A percentile compares a stretch with the other conserved stretches of the same genome.
Conservation (phyloP, 2,329 filamentous ascomycete species). For the Alternaria gansuensis region DNA sequence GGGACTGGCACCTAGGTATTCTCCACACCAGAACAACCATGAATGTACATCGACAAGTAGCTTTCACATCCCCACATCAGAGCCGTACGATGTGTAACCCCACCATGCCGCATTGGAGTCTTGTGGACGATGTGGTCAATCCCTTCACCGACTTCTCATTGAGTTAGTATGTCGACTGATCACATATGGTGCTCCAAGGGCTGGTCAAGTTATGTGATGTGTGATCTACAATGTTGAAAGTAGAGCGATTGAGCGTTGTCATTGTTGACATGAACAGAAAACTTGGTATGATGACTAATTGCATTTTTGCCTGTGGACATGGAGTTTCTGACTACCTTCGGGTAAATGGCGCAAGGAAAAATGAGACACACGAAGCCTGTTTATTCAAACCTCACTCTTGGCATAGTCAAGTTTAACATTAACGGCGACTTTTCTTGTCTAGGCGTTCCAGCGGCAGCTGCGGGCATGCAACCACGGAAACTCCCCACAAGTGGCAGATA, state of each 20-base stretch:
- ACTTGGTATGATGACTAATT: background rate
- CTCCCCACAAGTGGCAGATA: background rate
- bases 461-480: slow-evolving; percentile 1
- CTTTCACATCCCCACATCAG: slow-evolving; percentile 12
- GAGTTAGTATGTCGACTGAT: background rate
- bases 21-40: slow-evolving; percentile 9
- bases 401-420: background rate
- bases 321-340: background rate
- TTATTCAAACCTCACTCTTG: background rate
- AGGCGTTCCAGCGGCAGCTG: background rate
- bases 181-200: background rate
- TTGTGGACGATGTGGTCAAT: slow-evolving; percentile 13
- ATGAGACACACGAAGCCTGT: background rate
- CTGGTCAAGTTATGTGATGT: slow-evolving; percentile 1
- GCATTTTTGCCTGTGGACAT: background rate
- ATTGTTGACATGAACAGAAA: background rate
- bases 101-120: slow-evolving; percentile 9
- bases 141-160: slow-evolving; percentile 15
- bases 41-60: slow-evolving; percentile 7
- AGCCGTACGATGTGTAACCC: slow-evolving; percentile 13
- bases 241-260: background rate
- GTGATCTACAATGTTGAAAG: background rate
- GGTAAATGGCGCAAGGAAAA: background rate
- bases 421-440: background rate
- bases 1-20: slow-evolving; percentile 3